A percentile compares a stretch with the other conserved stretches of the same genome.
Conservation (phyloP, 495 filamentous ascomycete species). For the Hypoxylon intermedium region DNA sequence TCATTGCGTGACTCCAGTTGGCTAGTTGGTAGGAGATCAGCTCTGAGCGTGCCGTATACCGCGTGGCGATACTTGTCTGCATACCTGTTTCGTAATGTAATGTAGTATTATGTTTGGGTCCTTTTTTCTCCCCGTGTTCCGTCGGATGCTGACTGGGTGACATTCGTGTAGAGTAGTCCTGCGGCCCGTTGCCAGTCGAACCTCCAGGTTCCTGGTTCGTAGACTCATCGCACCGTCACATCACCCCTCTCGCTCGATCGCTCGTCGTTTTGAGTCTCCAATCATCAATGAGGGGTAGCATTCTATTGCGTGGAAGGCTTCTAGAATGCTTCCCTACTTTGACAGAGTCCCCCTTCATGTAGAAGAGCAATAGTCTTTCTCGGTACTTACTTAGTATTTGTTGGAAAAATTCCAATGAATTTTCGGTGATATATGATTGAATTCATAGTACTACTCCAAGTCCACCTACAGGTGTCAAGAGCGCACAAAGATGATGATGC, state of each 20-base stretch:
- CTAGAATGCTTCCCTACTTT: conserved; percentile 21
- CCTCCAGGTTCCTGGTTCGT: too few species aligned
- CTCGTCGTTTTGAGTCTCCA: neutral
- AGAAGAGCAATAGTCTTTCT: neutral
- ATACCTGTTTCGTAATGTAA: conserved; percentile 5
- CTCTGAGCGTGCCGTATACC: too few species aligned
- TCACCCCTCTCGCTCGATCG: neutral
- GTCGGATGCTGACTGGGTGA: neutral
- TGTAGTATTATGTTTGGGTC: conserved; percentile 3
- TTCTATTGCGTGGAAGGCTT: conserved; percentile 15
- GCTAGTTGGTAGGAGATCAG: too few species aligned
- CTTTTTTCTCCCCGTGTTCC: neutral
- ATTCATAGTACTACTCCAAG: too few species aligned
- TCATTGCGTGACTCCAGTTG: neutral
- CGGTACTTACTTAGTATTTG: too few species aligned
- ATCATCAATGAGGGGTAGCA: conserved; percentile 11
- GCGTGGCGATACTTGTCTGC: neutral
- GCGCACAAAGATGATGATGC: too few species aligned
- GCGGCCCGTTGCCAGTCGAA: too few species aligned
- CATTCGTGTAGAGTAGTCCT: neutral
- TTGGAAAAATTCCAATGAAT: too few species aligned
- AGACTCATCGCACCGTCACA: neutral
- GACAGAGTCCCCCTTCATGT: neutral
- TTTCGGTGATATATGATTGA: too few species aligned
- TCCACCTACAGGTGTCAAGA: too few species aligned